Conservation (phyloP, 2,329 filamentous ascomycete genomes). For the Monosporascus sp. region DNA sequence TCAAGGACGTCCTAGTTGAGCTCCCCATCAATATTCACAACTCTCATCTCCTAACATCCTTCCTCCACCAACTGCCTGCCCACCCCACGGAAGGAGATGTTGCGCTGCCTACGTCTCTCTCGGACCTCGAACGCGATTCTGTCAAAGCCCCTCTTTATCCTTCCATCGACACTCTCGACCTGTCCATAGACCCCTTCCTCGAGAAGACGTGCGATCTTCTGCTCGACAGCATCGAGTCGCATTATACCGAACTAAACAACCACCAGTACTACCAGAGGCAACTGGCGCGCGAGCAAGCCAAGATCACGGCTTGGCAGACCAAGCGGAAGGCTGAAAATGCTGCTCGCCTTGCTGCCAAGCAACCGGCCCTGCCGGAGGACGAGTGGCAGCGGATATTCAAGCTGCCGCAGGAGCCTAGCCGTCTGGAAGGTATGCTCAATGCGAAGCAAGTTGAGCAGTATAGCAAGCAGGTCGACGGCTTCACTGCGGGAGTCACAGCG, state of each 20-base stretch:
- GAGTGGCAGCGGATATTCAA: constrained; percentile 99
- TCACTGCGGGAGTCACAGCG: constrained; percentile 81
- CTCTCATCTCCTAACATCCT: constrained; percentile 92
- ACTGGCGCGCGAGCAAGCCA: constrained; percentile 86
- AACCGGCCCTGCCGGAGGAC: constrained; percentile 83
- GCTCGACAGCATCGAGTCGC: constrained; percentile 92
- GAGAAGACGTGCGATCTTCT: constrained; percentile 98
- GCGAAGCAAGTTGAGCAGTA: constrained; percentile 97
- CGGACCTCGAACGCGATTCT: constrained; percentile 66
- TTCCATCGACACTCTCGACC: constrained; percentile 83
- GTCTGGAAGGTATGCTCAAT: constrained; percentile 90
- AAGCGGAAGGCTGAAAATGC: constrained; percentile 97
- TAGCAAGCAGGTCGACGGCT: constrained; percentile 92
- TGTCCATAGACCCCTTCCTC: constrained; percentile 94
- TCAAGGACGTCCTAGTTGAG: constrained; percentile 90
- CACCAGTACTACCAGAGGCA: constrained; percentile 95
- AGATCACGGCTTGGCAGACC: constrained; percentile 93
- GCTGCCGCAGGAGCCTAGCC: constrained; percentile 88
- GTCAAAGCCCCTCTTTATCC: constrained; percentile 66
- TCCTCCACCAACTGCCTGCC: constrained; percentile 84
- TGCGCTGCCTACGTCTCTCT: constrained; percentile 71
- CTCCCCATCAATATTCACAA: constrained; percentile 88
- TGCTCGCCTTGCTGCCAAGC: constrained; percentile 77
- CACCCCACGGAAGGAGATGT: constrained; percentile 61
- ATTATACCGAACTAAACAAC: constrained; percentile 99